These are phyloP conservation scores for Mortierella sp. DNA, from an alignment of 371 early-diverging fungal species.

Conservation along the genomic window DNA sequence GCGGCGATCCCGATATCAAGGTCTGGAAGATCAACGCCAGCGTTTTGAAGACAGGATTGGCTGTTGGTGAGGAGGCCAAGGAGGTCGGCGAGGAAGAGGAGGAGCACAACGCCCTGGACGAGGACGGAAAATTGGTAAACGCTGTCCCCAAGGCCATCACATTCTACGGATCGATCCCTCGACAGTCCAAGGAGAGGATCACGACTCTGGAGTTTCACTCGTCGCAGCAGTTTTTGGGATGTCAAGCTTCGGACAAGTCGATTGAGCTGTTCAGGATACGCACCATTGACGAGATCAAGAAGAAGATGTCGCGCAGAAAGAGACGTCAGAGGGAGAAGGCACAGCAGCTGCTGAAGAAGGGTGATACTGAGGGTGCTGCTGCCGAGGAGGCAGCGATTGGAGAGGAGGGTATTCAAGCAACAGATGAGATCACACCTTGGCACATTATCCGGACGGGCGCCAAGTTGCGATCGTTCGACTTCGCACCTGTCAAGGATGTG, in stretches of 20 bases:
- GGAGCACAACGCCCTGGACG: conserved; percentile 39
- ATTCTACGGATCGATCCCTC: conserved; percentile 81
- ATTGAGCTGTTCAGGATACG: conserved; percentile 89
- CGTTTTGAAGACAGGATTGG: conserved; percentile 39
- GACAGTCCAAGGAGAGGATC: conserved; percentile 88
- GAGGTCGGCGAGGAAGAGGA: conserved; percentile 58
- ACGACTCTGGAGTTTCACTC: conserved; percentile 79
- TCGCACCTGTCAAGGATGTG: conserved; percentile 69
- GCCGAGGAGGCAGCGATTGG: conserved; percentile 60
- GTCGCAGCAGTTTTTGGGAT: conserved; percentile 80
- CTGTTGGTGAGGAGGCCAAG: conserved; percentile 60
- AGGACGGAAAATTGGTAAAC: background rate
- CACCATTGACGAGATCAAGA: conserved; percentile 81
- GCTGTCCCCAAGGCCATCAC: conserved; percentile 69
- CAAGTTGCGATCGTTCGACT: conserved; percentile 85
- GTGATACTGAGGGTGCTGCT: conserved; percentile 50
- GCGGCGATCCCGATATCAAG: conserved; percentile 86
- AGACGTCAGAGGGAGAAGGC: conserved; percentile 87
- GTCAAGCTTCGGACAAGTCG: conserved; percentile 83
- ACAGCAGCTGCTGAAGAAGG: conserved; percentile 52
- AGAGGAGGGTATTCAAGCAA: conserved; percentile 69
- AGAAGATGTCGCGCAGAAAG: conserved; percentile 85
- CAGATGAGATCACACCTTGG: conserved; percentile 78
- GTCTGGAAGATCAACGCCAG: conserved; percentile 89
- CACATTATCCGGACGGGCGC: conserved; percentile 75